Evolutionary conservation across 2,329 filamentous ascomycete genomes (phyloP).

Genomic region (Fusarium sp.): DNA sequence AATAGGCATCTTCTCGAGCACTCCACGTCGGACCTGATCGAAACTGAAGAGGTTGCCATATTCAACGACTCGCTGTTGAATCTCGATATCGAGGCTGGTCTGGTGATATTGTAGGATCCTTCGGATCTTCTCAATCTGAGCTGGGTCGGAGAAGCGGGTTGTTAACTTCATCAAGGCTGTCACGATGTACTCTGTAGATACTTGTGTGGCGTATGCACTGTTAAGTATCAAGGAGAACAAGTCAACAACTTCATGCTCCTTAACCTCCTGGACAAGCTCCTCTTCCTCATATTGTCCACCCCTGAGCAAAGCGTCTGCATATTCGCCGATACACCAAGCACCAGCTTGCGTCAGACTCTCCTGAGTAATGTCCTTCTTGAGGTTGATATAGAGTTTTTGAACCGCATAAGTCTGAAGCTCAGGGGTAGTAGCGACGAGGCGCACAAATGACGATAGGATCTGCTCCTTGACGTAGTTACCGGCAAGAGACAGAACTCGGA

Average conservation of each 20-base stretch:
- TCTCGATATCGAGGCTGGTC: constrained; percentile 90
- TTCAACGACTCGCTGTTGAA: constrained; percentile 95
- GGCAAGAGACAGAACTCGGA: constrained; percentile 89
- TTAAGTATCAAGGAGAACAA: constrained; percentile 91
- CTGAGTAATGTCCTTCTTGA: constrained; percentile 97
- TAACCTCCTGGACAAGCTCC: constrained; percentile 81
- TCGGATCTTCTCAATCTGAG: constrained; percentile 87
- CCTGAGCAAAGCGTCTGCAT: constrained; percentile 86
- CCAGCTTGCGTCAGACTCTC: constrained; percentile 93
- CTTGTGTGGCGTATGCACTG: constrained; percentile 91
- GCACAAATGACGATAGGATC: constrained; percentile 94
- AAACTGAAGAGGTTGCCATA: constrained; percentile 94
- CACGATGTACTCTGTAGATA: constrained; percentile 93
- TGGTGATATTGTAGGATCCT: constrained; percentile 80
- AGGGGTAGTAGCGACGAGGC: constrained; percentile 91
- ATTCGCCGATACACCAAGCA: constrained; percentile 98
- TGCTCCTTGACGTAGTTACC: constrained; percentile 98
- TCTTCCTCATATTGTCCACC: constrained; percentile 95
- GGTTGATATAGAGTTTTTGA: constrained; percentile 88
- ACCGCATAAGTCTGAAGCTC: constrained; percentile 96
- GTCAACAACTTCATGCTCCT: constrained; percentile 89
- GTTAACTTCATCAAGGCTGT: constrained; percentile 96
- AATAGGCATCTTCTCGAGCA: constrained; percentile 96
- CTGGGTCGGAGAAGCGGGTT: constrained; percentile 80
- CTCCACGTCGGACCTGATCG: constrained; percentile 85